Evolutionary conservation across 83 land plant genomes (phyloP), one percentile per base, ranked within the genome.

Genomic region (Larix sibirica): DNA sequence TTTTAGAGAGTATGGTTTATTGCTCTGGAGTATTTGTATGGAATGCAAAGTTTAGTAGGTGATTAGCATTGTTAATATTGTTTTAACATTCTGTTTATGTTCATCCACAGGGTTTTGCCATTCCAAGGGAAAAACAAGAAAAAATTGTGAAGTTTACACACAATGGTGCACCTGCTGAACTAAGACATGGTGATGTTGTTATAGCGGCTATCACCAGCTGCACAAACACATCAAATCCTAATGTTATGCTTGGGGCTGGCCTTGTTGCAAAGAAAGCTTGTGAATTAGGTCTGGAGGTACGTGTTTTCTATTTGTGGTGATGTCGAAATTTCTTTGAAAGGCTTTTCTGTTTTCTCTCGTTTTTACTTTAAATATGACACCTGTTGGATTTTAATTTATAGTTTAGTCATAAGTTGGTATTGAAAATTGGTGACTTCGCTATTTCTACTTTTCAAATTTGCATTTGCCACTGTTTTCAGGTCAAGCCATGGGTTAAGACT

Each of bases 121-220:
- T 96, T 66, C 97, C 97, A 63, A 96, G 93, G 81, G 97, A 96
- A 56, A 67, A 69, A n/a, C 99, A 93, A 81, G 84, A 71, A 24
- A 92, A 82, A 92, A 92, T 95, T 54, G 91, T 89, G 6, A 90
- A 90, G 71, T 95, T 96, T 81, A 84, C 90, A 62, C 92, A 86
- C 85, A 88, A 96, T 77, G 99, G 99, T 28, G 84, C 89, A 66
- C 93, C 96, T 61, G 98, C 98, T 62, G 99, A 96, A 80, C 84
- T 96, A 10, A 91, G 88, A 76, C 98, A 96, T 87, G 99, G 99
- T 9, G 93, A 95, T 86, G 99, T 96, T 81, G 99, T 96, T 3
- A 96, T 96, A 83, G 97, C 97, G 82, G 97, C 99, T 17, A 96
- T 96, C 47, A 96, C 99, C 14, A 96, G 97, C 77, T 96, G 99